Base-by-base conservation (phyloP, 352 stramenopile genomes). In the Salisapilia sapeloensis region DNA sequence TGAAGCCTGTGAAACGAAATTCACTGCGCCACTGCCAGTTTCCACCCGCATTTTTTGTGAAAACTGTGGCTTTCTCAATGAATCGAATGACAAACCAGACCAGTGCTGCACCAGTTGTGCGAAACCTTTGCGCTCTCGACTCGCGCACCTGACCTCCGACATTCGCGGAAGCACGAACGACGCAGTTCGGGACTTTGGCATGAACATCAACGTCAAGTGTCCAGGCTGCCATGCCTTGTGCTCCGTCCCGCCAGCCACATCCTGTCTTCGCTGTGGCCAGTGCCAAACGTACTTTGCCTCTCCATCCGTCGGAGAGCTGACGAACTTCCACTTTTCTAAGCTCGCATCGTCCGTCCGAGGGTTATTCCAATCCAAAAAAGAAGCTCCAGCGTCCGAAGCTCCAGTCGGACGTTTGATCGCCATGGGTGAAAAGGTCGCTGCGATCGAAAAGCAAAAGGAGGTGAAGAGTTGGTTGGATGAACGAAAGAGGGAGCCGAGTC, bases 211-310 rank as follows among this genome's bases (percentile, higher is more conserved):
- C 46, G 69, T 89, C 46, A 71, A 78, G 46, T 89, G 72, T 49
- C 72, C 72, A 15, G 72, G 72, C 19, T 89, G 72, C 36, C 42
- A 71, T 19, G 48, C 69, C 10, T 50, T 82, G 35, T 89, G 72
- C 56, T 66, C 56, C 24, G 66, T 89, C 25, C 69, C 72, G 2
- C 70, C 70, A 4, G 67, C 72, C 7, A 83, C 72, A 1, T 69
- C 72, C 14, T 77, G 72, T 49, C 49, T 89, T 38, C 69, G 72
- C 8, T 89, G 72, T 43, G 72, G 66, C 19, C 53, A 63, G 2
- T 89, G 72, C 37, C 65, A 85, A 35, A 81, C 65, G 19, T 89
- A 84, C 38, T 89, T 89, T 51, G 69, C 72, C 3, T 84, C 72
- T 6, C 72, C 72, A 8, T 63, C 63, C 1, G 63, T 89, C 10